A percentile compares a stretch with the other conserved stretches of the same genome.
These are phyloP conservation scores for Physocladia obscura DNA, from an alignment of 192 early-diverging fungal species.

Conservation along the genomic window DNA sequence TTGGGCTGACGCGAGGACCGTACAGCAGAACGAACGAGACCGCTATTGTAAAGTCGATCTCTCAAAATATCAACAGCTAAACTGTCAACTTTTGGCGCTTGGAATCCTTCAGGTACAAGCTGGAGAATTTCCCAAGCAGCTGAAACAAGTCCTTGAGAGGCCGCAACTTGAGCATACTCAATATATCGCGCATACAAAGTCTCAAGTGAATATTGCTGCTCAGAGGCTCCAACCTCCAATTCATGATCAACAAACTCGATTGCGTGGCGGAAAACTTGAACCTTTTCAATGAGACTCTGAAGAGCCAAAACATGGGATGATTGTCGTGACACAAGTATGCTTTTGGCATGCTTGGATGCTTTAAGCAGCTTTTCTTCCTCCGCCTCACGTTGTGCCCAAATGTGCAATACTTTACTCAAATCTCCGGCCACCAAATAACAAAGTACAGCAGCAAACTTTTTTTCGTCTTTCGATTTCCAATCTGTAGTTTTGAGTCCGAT, in stretches of 20 bases:
- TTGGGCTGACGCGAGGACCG: slow-evolving; percentile 41
- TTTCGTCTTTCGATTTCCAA: slow-evolving; percentile 37
- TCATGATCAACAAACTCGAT: slow-evolving; percentile 86
- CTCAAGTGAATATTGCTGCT: slow-evolving; percentile 51
- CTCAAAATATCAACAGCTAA: slow-evolving; percentile 64
- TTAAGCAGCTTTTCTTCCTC: slow-evolving; percentile 35
- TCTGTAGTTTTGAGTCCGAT: slow-evolving; percentile 4
- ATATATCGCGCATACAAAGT: slow-evolving; percentile 80
- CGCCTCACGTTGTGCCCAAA: slow-evolving; percentile 61
- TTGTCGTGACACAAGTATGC: slow-evolving; percentile 29
- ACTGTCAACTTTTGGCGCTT: slow-evolving; percentile 38
- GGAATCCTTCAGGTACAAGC: slow-evolving; percentile 69
- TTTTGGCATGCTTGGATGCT: slow-evolving; percentile 42
- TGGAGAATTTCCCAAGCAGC: slow-evolving; percentile 78
- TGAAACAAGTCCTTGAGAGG: slow-evolving; percentile 72
- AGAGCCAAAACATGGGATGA: slow-evolving; percentile 36
- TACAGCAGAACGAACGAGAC: slow-evolving; percentile 35
- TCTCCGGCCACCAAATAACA: slow-evolving; percentile 82
- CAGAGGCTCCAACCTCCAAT: slow-evolving; percentile 38
- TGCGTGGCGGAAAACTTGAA: slow-evolving; percentile 89
- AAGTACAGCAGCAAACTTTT: slow-evolving; percentile 68
- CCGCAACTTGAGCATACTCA: slow-evolving; percentile 80
- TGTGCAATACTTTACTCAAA: slow-evolving; percentile 74
- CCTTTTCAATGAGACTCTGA: slow-evolving; percentile 84
- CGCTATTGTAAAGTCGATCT: slow-evolving; percentile 67